Conservation (phyloP, 306 rosid species). For the Lathyrus oleraceus region DNA sequence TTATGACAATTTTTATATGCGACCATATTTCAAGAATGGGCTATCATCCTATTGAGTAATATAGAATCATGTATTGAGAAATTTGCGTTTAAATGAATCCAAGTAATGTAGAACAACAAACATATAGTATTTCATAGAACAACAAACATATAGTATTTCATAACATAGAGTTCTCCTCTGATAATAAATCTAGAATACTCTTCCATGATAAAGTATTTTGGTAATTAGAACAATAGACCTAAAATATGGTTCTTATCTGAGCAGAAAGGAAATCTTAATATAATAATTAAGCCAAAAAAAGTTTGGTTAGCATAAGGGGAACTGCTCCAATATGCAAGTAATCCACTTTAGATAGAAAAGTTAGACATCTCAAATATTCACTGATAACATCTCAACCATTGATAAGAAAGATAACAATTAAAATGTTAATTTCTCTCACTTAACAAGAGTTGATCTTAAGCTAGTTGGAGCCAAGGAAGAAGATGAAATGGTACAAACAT, state of each 20-base stretch:
- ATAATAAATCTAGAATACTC: not conserved
- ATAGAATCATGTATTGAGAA: not conserved
- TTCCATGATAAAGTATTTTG: not conserved
- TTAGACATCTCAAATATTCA: not conserved
- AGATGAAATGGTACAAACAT: too few relatives aligned
- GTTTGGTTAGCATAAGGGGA: not conserved
- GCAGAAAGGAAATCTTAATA: not conserved
- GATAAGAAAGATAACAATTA: not conserved
- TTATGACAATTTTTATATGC: not conserved
- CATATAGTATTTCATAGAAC: not conserved
- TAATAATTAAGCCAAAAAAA: not conserved
- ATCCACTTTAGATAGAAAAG: not conserved
- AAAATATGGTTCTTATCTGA: not conserved
- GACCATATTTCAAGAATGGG: not conserved
- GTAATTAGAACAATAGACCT: not conserved
- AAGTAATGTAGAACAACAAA: not conserved
- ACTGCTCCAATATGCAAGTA: not conserved
- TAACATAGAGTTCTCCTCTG: not conserved
- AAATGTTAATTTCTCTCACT: too few relatives aligned
- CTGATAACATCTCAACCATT: not conserved
- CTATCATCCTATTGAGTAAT: slow-evolving; percentile 10
- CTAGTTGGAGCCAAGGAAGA: too few relatives aligned
- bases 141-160: too few relatives aligned
- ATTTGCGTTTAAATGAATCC: not conserved
- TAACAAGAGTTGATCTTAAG: too few relatives aligned